Conservation (phyloP, 2,329 filamentous ascomycete genomes). For the Madurella fahalii region DNA sequence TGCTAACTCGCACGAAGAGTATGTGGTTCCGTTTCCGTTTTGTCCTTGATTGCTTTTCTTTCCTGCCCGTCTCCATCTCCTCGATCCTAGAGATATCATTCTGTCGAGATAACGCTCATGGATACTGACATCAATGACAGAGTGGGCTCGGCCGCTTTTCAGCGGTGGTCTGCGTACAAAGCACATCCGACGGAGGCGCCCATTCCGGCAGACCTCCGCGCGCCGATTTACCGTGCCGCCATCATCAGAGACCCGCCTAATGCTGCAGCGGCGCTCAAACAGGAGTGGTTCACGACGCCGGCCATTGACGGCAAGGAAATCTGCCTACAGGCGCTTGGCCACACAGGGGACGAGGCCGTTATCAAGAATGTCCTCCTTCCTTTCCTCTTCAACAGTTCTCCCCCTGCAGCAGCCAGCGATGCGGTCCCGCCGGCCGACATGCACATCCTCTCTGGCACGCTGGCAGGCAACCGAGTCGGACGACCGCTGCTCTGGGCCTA, state of each 20-base stretch:
- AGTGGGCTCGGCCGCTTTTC: conserved; percentile 67
- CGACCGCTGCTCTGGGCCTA: conserved; percentile 80
- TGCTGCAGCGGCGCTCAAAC: conserved; percentile 70
- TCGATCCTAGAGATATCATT: neutral
- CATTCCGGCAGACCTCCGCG: conserved; percentile 77
- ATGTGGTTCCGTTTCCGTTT: conserved; percentile 34
- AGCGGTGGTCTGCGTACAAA: conserved; percentile 76
- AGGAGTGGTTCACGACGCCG: conserved; percentile 77
- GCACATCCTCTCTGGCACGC: conserved; percentile 70
- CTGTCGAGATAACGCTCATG: conserved; percentile 5
- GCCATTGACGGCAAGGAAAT: conserved; percentile 91
- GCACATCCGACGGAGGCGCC: conserved; percentile 62
- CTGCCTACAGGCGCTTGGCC: conserved; percentile 70
- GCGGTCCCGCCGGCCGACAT: conserved; percentile 83
- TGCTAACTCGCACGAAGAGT: conserved; percentile 70
- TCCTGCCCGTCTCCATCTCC: neutral
- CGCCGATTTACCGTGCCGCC: conserved; percentile 73
- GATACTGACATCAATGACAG: conserved; percentile 36
- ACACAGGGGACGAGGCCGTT: conserved; percentile 64
- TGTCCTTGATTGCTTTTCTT: neutral
- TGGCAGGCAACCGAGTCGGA: conserved; percentile 69
- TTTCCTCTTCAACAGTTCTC: conserved; percentile 72
- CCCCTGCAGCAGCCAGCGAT: conserved; percentile 45
- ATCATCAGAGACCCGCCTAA: conserved; percentile 66
- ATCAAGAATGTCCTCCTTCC: conserved; percentile 62